phyloP scores from a whole-genome alignment of 257 asterid species.

The Solanum pimpinellifolium region DNA sequence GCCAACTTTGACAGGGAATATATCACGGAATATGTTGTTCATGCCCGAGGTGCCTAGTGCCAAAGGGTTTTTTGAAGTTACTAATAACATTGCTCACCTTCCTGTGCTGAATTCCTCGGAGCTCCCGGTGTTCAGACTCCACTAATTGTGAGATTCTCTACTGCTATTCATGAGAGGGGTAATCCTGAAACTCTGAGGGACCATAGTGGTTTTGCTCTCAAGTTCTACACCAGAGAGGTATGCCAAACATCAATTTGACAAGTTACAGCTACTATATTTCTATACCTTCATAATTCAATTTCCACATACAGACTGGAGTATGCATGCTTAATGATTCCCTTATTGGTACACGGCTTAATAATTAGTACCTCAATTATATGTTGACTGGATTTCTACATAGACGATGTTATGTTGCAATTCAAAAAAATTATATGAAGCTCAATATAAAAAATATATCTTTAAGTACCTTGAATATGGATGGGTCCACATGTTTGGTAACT shows the following conservation, averaged over 20 bases:
- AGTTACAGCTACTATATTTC: not conserved
- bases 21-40: slow-evolving; percentile 26
- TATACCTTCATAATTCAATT: not conserved
- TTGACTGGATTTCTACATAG: not conserved
- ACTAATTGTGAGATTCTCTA: slow-evolving; percentile 18
- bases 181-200: slow-evolving; percentile 27
- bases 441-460: not conserved
- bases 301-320: not conserved
- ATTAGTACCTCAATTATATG: not conserved
- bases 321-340: not conserved
- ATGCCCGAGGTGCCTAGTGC: slow-evolving; percentile 33
- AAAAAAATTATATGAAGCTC: not conserved
- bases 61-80: slow-evolving; percentile 24
- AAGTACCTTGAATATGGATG: not conserved
- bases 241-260: not conserved
- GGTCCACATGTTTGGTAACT: not conserved
- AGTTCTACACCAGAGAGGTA: slow-evolving; percentile 34
- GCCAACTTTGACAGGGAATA: slow-evolving; percentile 12
- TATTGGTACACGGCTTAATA: not conserved
- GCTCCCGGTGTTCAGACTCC: slow-evolving; percentile 29
- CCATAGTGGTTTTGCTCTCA: slow-evolving; percentile 28
- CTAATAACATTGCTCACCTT: slow-evolving; percentile 11
- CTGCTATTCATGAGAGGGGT: slow-evolving; percentile 27
- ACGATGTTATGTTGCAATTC: not conserved
- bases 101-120: slow-evolving; percentile 26